A percentile compares a stretch with the other conserved stretches of the same genome.
Conservation (phyloP, 805 yeast genomes). For the Yamadazyma akitaensis region DNA sequence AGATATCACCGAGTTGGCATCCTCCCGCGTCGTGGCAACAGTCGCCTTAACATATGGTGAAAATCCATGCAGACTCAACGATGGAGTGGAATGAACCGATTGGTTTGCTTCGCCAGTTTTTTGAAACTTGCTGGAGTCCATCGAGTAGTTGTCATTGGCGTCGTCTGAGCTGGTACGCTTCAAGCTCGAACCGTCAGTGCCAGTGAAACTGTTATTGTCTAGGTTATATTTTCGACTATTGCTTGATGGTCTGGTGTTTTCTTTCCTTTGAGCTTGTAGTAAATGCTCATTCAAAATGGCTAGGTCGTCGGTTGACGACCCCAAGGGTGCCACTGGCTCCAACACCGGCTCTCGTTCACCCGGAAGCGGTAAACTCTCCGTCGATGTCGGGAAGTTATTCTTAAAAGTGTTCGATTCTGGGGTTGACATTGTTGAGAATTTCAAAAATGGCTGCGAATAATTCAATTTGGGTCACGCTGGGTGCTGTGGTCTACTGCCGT, state of each 20-base stretch:
- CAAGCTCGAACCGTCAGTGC: background rate
- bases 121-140: background rate
- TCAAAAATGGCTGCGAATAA: background rate
- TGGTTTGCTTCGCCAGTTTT: background rate
- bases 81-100: background rate
- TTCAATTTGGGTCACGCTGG: background rate
- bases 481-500: no score
- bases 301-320: constrained; percentile 2
- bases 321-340: constrained; percentile 4
- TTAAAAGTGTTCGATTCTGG: background rate
- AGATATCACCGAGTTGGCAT: constrained; percentile 40
- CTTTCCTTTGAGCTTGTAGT: background rate
- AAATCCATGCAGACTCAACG: background rate
- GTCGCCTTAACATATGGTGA: background rate
- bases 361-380: constrained; percentile 23
- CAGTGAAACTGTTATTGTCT: no score
- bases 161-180: background rate
- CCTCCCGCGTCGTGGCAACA: constrained; percentile 22
- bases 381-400: constrained; percentile 18
- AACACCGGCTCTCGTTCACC: background rate
- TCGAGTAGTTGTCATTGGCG: background rate
- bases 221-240: background rate
- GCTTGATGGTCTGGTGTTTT: background rate
- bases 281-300: constrained; percentile 9
- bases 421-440: background rate